phyloP scores from a whole-genome alignment of 2,329 filamentous ascomycete genomes.

The Penicillium sumatraense region DNA sequence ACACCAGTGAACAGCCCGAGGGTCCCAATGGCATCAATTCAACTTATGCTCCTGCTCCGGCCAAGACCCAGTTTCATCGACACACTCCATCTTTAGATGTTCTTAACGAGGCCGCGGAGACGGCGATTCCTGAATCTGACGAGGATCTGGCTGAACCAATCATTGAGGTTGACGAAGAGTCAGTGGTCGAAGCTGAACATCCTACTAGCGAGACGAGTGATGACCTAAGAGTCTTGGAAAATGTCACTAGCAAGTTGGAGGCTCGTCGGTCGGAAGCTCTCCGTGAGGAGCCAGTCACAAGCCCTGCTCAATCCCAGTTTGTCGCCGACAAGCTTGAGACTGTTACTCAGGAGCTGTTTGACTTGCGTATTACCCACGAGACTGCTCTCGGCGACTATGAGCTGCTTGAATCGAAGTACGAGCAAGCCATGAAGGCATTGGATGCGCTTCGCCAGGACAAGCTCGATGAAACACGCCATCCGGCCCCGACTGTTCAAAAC shows the following conservation, averaged over 20 bases:
- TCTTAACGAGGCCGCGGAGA: conserved; percentile 50
- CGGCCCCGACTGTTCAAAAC: conserved; percentile 44
- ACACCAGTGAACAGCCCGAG: conserved; percentile 44
- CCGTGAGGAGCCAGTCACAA: conserved; percentile 61
- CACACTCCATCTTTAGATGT: conserved; percentile 46
- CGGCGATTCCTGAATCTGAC: conserved; percentile 51
- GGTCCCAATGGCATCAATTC: conserved; percentile 19
- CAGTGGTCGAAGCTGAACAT: conserved; percentile 21
- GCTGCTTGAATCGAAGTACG: conserved; percentile 83
- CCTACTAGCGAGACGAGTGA: conserved; percentile 31
- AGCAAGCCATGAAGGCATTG: conserved; percentile 80
- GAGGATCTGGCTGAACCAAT: conserved; percentile 44
- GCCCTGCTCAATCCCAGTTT: conserved; percentile 79
- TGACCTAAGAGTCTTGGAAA: conserved; percentile 43
- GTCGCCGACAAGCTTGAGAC: conserved; percentile 91
- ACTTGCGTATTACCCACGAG: conserved; percentile 90
- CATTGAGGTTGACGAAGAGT: conserved; percentile 33
- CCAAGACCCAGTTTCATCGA: conserved; percentile 31
- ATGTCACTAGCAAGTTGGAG: conserved; percentile 34
- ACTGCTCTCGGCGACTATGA: conserved; percentile 80
- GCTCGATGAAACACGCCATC: conserved; percentile 76
- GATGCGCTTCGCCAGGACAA: conserved; percentile 80
- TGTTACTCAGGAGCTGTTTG: conserved; percentile 88
- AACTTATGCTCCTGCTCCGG: conserved; percentile 17
- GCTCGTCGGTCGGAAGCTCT: conserved; percentile 24